Evolutionary conservation across 129 eudicot genomes (phyloP).

Genomic region (Tagetes patula): DNA sequence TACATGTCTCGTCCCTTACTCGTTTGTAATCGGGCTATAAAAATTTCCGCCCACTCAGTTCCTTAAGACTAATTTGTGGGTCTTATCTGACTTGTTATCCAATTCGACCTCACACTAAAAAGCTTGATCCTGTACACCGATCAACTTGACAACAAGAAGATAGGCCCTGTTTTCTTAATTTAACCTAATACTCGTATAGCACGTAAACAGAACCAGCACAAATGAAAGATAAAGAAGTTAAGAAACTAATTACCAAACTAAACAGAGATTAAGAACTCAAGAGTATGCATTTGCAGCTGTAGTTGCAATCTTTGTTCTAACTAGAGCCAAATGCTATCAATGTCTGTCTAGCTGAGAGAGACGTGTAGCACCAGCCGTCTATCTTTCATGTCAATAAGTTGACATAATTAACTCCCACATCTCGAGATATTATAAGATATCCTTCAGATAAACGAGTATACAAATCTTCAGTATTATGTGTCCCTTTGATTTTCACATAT

Average conservation of each 20-base stretch:
- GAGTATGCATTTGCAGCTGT: neutral
- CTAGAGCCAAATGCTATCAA: neutral
- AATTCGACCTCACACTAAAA: neutral
- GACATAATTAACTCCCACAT: conserved; percentile 4
- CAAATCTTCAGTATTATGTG: conserved; percentile 1
- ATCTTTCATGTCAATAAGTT: neutral
- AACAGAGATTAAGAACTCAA: neutral
- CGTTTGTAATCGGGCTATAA: too few species aligned
- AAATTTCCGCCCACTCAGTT: neutral
- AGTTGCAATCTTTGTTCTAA: neutral
- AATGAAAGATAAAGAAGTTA: neutral
- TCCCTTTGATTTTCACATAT: conserved; percentile 10
- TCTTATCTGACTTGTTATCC: neutral
- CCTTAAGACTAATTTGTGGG: neutral
- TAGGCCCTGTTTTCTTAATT: neutral
- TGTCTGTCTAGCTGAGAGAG: neutral
- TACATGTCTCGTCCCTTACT: too few species aligned
- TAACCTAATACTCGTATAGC: neutral
- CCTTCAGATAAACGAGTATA: neutral
- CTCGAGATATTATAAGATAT: conserved; percentile 22
- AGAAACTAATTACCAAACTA: neutral
- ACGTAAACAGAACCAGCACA: neutral
- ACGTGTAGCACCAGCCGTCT: neutral
- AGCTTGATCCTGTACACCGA: neutral
- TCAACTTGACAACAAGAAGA: neutral